Conservation (phyloP, 1,284 basidiomycete species). For the Exobasidium rhododendri region DNA sequence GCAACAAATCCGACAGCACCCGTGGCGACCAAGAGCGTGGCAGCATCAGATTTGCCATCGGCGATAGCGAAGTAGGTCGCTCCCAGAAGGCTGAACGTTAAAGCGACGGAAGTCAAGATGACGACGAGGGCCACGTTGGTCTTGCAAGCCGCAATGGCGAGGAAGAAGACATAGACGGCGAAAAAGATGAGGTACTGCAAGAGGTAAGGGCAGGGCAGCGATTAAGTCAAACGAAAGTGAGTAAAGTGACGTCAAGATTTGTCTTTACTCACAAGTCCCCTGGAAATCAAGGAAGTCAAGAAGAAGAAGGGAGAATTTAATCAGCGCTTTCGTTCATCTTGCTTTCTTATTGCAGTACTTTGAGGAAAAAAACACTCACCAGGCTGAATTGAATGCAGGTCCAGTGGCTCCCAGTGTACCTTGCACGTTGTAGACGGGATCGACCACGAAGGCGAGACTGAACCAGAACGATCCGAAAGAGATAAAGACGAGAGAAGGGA, state of each 20-base stretch:
- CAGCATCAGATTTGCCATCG: conserved; percentile 7
- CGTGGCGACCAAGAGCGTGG: conserved; percentile 22
- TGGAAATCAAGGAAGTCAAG: no score
- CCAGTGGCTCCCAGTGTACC: conserved; percentile 19
- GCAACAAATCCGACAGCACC: conserved; percentile 34
- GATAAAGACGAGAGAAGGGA: conserved; percentile 35
- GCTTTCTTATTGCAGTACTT: neutral
- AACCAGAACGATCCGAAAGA: conserved; percentile 39
- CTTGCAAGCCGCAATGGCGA: conserved; percentile 29
- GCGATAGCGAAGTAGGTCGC: conserved; percentile 32
- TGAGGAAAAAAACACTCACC: neutral
- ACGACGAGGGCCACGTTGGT: conserved; percentile 38
- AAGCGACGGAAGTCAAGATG: conserved; percentile 36
- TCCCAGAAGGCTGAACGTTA: conserved; percentile 26
- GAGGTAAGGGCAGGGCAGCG: conserved; percentile 22
- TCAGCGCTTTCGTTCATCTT: no score
- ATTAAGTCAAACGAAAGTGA: conserved; percentile 4
- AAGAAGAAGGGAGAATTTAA: neutral
- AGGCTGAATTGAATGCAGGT: conserved; percentile 8
- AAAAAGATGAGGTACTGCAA: conserved; percentile 33
- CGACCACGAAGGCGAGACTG: conserved; percentile 24
- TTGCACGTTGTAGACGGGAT: conserved; percentile 23
- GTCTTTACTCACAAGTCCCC: neutral
- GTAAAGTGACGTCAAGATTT: neutral
- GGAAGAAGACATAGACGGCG: conserved; percentile 33